A percentile compares a stretch with the other conserved stretches of the same genome.
These are phyloP conservation scores for Aspergillus bertholletiae DNA, from an alignment of 495 filamentous ascomycete genomes.

Conservation along the genomic window DNA sequence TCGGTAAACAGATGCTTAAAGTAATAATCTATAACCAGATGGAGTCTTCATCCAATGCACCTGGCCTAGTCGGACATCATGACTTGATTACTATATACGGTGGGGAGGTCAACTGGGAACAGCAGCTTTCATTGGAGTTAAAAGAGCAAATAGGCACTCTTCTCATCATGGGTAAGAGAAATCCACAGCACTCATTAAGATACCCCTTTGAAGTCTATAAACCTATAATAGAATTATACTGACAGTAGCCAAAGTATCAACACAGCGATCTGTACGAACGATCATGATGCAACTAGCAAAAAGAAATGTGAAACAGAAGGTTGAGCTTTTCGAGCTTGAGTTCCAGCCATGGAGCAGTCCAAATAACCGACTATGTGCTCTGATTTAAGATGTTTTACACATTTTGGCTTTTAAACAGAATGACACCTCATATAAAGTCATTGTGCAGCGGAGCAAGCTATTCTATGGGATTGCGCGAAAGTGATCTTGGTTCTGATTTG, in stretches of 20 bases:
- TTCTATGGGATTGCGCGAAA: too few species aligned
- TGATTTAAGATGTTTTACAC: too few species aligned
- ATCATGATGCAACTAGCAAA: slow-evolving; percentile 4
- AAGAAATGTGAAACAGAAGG: neutral
- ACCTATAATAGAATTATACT: neutral
- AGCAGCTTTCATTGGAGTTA: slow-evolving; percentile 1
- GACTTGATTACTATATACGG: slow-evolving; percentile 1
- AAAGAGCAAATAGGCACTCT: slow-evolving; percentile 1
- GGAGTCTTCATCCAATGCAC: neutral
- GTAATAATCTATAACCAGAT: slow-evolving; percentile 3
- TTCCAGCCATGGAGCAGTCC: slow-evolving; percentile 10
- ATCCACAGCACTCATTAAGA: too few species aligned
- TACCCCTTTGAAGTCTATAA: neutral
- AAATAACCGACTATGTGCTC: too few species aligned
- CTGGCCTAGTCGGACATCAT: slow-evolving; percentile 1
- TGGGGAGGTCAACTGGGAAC: slow-evolving; percentile 1
- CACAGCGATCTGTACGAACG: neutral
- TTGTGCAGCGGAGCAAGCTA: too few species aligned
- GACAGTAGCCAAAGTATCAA: neutral
- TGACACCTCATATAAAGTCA: too few species aligned
- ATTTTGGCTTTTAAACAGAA: too few species aligned
- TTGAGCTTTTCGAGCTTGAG: slow-evolving; percentile 11
- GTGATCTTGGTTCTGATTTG: too few species aligned
- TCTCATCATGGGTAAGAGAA: slow-evolving; percentile 6
- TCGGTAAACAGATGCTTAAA: slow-evolving; percentile 2